Base-by-base conservation (phyloP, 1,284 basidiomycete genomes). In the Leccinum subrobustum region DNA sequence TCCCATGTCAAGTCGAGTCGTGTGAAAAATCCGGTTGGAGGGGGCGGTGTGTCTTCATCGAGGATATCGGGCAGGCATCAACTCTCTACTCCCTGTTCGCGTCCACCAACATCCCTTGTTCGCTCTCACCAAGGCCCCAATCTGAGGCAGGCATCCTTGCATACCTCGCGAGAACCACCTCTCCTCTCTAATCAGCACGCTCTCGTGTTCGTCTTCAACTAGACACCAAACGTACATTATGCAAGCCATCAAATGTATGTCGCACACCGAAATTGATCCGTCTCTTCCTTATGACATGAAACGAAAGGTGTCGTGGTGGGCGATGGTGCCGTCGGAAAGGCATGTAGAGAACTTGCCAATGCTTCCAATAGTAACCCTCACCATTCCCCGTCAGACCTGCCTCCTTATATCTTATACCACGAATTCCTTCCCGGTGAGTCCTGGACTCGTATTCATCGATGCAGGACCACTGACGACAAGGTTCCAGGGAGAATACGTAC, bases 291-390 rank as follows among this genome's bases (percentile, higher is more conserved):
- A 76, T 77, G 61, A 76, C 67, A 59, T 64, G 62, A 60, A 64
- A 51, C 59, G 64, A 57, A 76, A 93, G 93, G 93, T 83, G 96
- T 98, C 78, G 96, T 98, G 73, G 96, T 99, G 63, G 96, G 96
- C 72, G 96, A 99, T 83, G 96, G 96, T 89, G 96, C 96, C 60
- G 96, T 99, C 72, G 96, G 96, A 80, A 99, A 98, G 92, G 96
- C 91, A 67, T 70, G 86, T 77, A 58, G 47, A 52, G 44, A 56
- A 59, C 37, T 6, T 52, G n/a, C 37, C 52, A 60, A 58, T 57
- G 20, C 50, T 25, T 44, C 31, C 42, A 60, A 42, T 31, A 56
- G 53, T 25, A 52, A 37, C 14, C 2, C 65, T 71, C 50, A 71
- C 63, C 61, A 54, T 57, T 60, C 52, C 35, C 50, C 57, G 37